Evolutionary conservation across 495 filamentous ascomycete species (phyloP).

Genomic region (Daldinia concentrica): DNA sequence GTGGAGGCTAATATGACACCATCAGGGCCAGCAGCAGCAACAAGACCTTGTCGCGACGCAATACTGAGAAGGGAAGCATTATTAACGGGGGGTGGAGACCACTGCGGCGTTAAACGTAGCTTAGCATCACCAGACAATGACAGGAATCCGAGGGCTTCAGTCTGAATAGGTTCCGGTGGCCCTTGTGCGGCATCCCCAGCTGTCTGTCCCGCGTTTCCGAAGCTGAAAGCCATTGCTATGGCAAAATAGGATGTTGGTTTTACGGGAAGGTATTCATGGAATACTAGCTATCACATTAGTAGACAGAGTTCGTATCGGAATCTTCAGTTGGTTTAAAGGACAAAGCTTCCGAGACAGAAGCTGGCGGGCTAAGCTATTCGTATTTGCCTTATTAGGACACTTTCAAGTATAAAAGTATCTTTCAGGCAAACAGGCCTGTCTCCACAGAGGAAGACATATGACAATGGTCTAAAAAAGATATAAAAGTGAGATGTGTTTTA

Average conservation of each 20-base stretch:
- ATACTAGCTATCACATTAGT: slow-evolving; percentile 14
- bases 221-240: slow-evolving; percentile 73
- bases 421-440: slow-evolving; percentile 1
- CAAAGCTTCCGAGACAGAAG: slow-evolving; percentile 7
- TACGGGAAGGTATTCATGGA: slow-evolving; percentile 25
- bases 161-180: slow-evolving; percentile 66
- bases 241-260: slow-evolving; percentile 23
- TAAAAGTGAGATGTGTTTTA: slow-evolving; percentile 16
- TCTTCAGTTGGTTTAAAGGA: background rate
- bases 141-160: slow-evolving; percentile 84
- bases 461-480: background rate
- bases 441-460: background rate
- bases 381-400: background rate
- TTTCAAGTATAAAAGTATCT: background rate
- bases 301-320: slow-evolving; percentile 9
- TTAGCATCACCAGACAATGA: slow-evolving; percentile 82
- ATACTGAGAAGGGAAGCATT: slow-evolving; percentile 87
- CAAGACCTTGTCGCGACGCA: slow-evolving; percentile 78
- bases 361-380: background rate
- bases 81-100: slow-evolving; percentile 79
- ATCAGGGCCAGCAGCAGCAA: slow-evolving; percentile 89
- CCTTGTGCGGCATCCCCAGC: slow-evolving; percentile 56
- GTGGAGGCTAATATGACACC: slow-evolving; percentile 78
- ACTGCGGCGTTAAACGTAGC: slow-evolving; percentile 80
- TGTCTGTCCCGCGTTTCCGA: slow-evolving; percentile 50